Evolutionary conservation across 2,329 filamentous ascomycete species (phyloP), one percentile per base, ranked within the genome.

Genomic region (Monilinia aucupariae): DNA sequence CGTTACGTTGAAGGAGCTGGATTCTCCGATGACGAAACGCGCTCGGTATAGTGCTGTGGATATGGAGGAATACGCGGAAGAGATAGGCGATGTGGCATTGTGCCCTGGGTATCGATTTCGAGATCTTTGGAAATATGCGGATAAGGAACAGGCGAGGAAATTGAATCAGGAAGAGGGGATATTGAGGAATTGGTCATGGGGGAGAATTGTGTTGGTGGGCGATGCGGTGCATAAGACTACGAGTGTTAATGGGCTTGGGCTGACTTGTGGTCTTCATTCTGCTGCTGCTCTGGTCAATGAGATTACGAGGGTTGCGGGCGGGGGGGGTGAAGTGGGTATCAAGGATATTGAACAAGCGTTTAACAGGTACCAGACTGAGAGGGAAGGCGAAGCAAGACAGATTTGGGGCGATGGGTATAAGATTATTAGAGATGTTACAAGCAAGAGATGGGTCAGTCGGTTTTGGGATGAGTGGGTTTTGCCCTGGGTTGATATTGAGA

Each of bases 161-260:
- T 39, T 64, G 17, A 48, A 53, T n/a, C n/a, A 60, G 22, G 62
- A 64, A 34, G 62, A 64, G 32, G 54, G 54, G 3, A 20, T 59
- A 9, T 41, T 58, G 22, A 39, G 54, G 1, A 32, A 60, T 32
- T 53, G 47, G 62, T 48, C 51, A 30, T 52, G 34, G 22, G 62
- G 53, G 5, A 27, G 62, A 9, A 52, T 60, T 12, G 62, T 60
- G 2, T 37, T 64, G 20, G 54, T 32, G 12, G 62, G 62, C 32
- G 62, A 64, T 53, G 54, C 62, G 13, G 62, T 32, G 34, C 62
- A 64, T 43, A 64, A 64, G 30, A 20, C 49, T 52, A 52, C 49
- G 12, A 27, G 22, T 34, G 49, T 52, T 4, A 27, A 22, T 7
- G 49, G 49, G 17, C 30, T 52, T 8, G 49, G 49, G 22, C 17